Evolutionary conservation across 208 protist species (phyloP).

Genomic region (Endotrypanum monterogeii): DNA sequence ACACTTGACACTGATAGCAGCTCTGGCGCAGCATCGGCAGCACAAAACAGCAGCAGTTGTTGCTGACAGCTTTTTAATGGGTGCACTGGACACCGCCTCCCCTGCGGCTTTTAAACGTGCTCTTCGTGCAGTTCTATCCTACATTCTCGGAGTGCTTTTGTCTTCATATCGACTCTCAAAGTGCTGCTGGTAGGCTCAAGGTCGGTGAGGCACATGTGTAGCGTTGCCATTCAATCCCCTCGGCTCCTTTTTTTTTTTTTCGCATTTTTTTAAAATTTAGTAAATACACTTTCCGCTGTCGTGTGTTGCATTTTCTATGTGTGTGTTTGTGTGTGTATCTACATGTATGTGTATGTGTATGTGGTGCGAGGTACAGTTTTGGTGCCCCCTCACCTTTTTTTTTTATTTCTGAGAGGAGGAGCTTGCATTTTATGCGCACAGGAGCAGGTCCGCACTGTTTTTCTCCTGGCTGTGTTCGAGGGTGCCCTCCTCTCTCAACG

Average conservation of each 20-base stretch:
- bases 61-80: slow-evolving; percentile 9
- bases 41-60: slow-evolving; percentile 9
- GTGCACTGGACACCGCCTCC: neutral
- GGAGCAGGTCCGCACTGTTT: neutral
- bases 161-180: neutral
- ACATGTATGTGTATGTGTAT: neutral
- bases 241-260: neutral
- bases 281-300: neutral
- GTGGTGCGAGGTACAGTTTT: neutral
- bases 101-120: neutral
- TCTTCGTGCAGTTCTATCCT: neutral
- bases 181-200: too few relatives aligned
- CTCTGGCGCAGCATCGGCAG: neutral
- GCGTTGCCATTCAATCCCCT: too few relatives aligned
- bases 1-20: slow-evolving; percentile 12
- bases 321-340: neutral
- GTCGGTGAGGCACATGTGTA: neutral
- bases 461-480: too few relatives aligned
- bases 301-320: neutral
- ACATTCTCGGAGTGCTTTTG: neutral
- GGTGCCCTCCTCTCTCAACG: too few relatives aligned
- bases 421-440: neutral
- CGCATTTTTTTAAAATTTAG: neutral
- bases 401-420: neutral
- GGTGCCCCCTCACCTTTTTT: neutral